phyloP scores from a whole-genome alignment of 164 flowering plant species.

The Tetrastigma voinierianum region DNA sequence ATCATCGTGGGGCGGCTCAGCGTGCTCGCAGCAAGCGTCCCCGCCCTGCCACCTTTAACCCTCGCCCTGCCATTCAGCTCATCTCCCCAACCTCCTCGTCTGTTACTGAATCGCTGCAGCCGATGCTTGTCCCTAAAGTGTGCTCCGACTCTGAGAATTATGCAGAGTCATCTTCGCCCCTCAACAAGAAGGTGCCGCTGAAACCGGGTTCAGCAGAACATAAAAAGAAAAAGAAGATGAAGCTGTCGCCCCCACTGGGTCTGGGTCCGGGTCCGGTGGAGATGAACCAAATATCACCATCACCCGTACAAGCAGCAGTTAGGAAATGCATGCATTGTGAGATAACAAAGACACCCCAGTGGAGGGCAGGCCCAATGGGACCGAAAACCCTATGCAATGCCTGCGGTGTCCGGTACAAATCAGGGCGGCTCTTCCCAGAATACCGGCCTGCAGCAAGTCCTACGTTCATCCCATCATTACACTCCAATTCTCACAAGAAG shows the following conservation, averaged over 20 bases:
- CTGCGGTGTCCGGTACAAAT: slow-evolving; percentile 94
- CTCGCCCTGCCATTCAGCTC: slow-evolving; percentile 60
- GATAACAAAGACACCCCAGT: slow-evolving; percentile 92
- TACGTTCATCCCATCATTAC: slow-evolving; percentile 71
- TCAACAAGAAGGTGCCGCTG: slow-evolving; percentile 29
- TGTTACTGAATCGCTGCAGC: slow-evolving; percentile 12
- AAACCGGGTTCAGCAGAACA: slow-evolving; percentile 23
- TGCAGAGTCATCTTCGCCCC: slow-evolving; percentile 52
- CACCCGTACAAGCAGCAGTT: slow-evolving; percentile 24
- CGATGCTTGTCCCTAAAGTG: slow-evolving; percentile 13
- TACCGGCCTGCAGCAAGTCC: slow-evolving; percentile 99
- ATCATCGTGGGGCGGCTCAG: slow-evolving; percentile 13
- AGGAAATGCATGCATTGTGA: slow-evolving; percentile 92
- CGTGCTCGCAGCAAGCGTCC: slow-evolving; percentile 92
- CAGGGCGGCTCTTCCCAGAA: slow-evolving; percentile 93
- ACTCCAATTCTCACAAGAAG: slow-evolving; percentile 91
- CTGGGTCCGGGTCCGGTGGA: slow-evolving; percentile 13
- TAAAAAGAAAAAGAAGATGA: slow-evolving; percentile 68
- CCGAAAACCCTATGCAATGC: slow-evolving; percentile 97
- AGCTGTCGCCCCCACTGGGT: slow-evolving; percentile 25
- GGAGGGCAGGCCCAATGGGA: slow-evolving; percentile 97
- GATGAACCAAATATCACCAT: slow-evolving; percentile 8
- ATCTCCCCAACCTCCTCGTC: slow-evolving; percentile 46
- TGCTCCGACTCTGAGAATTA: slow-evolving; percentile 42
- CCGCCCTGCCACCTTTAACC: slow-evolving; percentile 68